Percentiles rank a stretch among this genome's conserved stretches.
phyloP scores from a whole-genome alignment of 2,329 filamentous ascomycete species.

The Alternaria consortialis region DNA sequence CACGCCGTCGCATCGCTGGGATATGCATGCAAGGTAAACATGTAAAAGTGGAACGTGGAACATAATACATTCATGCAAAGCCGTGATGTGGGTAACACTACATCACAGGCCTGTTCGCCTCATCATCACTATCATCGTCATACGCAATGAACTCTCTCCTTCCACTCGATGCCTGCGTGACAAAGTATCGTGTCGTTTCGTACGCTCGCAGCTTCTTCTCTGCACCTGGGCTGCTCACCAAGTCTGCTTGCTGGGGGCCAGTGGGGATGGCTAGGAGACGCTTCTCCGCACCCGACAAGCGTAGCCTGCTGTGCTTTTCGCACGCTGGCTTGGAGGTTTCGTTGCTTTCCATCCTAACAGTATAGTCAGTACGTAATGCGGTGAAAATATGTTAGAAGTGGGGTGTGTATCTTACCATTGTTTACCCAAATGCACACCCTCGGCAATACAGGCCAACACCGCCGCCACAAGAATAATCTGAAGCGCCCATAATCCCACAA shows the following conservation, averaged over 20 bases:
- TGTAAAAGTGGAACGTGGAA: not conserved
- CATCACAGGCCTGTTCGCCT: conserved; percentile 46
- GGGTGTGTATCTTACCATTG: conserved; percentile 26
- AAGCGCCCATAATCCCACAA: conserved; percentile 35
- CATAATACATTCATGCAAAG: conserved; percentile 11
- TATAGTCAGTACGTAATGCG: not conserved
- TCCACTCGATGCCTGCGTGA: conserved; percentile 25
- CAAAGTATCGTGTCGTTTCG: conserved; percentile 27
- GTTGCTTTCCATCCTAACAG: conserved; percentile 13
- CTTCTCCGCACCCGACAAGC: conserved; percentile 32
- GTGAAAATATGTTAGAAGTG: not conserved
- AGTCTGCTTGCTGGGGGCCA: not conserved
- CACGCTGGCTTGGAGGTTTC: not conserved
- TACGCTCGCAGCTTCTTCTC: conserved; percentile 42
- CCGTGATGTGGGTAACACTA: conserved; percentile 26
- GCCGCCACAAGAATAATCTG: conserved; percentile 40
- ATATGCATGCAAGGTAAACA: conserved; percentile 23
- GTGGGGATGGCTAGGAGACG: conserved; percentile 31
- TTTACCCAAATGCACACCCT: conserved; percentile 33
- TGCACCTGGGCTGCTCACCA: conserved; percentile 30
- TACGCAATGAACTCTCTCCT: conserved; percentile 37
- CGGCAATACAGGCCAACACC: conserved; percentile 40
- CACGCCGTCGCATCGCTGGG: conserved; percentile 24
- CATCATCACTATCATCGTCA: conserved; percentile 45
- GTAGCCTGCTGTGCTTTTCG: conserved; percentile 14